Conservation (phyloP, 192 early-diverging fungal genomes). For the Dispira simplex region DNA sequence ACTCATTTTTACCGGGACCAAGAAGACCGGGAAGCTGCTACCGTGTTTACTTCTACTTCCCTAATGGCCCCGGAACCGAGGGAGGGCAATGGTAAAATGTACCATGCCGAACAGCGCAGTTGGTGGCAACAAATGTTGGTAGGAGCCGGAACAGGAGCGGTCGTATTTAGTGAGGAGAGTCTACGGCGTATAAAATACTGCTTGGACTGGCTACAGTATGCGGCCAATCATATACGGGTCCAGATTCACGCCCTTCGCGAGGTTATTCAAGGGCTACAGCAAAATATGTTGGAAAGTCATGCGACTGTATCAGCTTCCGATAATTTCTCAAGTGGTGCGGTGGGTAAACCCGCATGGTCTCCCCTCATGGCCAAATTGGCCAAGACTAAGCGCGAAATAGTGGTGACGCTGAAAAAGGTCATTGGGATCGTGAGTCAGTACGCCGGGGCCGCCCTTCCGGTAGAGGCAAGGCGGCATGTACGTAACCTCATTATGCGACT, state of each 20-base stretch:
- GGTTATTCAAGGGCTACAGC: slow-evolving; percentile 27
- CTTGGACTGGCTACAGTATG: slow-evolving; percentile 75
- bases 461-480: slow-evolving; percentile 61
- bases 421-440: slow-evolving; percentile 78
- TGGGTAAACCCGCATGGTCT: neutral
- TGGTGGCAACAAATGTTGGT: slow-evolving; percentile 48
- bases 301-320: slow-evolving; percentile 15
- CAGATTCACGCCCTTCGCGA: slow-evolving; percentile 45
- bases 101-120: slow-evolving; percentile 7
- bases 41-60: too few species aligned
- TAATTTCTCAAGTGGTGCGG: slow-evolving; percentile 19
- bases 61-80: too few species aligned
- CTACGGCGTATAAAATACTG: slow-evolving; percentile 80
- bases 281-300: neutral
- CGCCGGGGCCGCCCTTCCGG: slow-evolving; percentile 69
- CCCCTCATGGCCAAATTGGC: slow-evolving; percentile 18
- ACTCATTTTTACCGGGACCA: too few species aligned
- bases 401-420: slow-evolving; percentile 67
- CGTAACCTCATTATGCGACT: slow-evolving; percentile 69
- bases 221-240: slow-evolving; percentile 50
- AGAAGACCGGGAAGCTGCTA: too few species aligned
- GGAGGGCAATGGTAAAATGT: too few species aligned
- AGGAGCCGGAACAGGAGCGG: slow-evolving; percentile 46
- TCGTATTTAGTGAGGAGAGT: slow-evolving; percentile 77
- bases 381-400: slow-evolving; percentile 61